Conservation (phyloP, 176 grass and related monocot species). For the Juncus effusus region DNA sequence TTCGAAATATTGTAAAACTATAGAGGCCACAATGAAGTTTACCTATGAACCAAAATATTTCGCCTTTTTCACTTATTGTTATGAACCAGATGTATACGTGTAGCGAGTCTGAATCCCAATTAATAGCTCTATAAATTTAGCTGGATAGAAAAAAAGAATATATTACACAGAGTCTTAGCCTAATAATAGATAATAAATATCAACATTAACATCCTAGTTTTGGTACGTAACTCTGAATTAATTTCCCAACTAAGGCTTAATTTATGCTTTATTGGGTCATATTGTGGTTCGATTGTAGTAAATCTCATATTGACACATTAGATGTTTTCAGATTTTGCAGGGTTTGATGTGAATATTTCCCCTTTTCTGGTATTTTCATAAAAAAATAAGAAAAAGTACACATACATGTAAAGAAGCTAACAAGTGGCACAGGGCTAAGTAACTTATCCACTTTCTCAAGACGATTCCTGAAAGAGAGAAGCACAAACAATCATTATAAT, state of each 20-base stretch:
- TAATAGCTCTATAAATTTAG: constrained; percentile 80
- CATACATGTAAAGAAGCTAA: constrained; percentile 72
- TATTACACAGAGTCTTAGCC: neutral
- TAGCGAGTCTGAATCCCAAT: constrained; percentile 86
- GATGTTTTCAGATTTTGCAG: neutral
- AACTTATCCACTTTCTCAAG: constrained; percentile 67
- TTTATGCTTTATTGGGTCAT: no score
- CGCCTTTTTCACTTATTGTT: constrained; percentile 14
- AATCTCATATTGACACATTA: neutral
- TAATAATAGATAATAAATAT: no score
- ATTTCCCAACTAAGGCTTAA: no score
- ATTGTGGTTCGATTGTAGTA: neutral
- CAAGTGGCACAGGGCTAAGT: constrained; percentile 59
- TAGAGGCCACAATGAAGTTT: constrained; percentile 1
- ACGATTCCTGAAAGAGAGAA: constrained; percentile 47
- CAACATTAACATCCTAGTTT: no score
- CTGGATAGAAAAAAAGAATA: constrained; percentile 37
- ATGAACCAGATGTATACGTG: constrained; percentile 90
- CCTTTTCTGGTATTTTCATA: constrained; percentile 6
- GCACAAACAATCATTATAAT: constrained; percentile 2
- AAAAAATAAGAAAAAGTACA: constrained; percentile 15
- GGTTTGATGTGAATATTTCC: neutral
- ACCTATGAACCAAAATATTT: constrained; percentile 8
- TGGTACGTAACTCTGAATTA: no score
- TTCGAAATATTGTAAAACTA: neutral